Percentiles rank a stretch among this genome's conserved stretches.
Conservation (phyloP, 495 filamentous ascomycete genomes). For the Diplogelasinospora grovesii region DNA sequence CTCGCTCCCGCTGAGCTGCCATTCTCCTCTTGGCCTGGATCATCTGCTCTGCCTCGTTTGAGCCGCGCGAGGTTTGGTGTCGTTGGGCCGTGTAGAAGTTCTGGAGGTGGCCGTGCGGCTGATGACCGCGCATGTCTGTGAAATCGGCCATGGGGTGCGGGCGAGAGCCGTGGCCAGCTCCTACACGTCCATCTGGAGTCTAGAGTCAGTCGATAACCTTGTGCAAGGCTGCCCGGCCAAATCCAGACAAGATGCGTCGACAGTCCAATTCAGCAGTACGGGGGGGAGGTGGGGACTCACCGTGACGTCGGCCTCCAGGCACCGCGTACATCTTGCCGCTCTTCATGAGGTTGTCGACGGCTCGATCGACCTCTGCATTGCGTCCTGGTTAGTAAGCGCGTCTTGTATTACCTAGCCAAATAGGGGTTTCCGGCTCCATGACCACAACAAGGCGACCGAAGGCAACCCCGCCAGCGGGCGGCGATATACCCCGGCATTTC, state of each 20-base stretch:
- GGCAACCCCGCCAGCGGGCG: neutral
- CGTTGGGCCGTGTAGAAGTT: slow-evolving; percentile 92
- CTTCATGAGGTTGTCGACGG: slow-evolving; percentile 90
- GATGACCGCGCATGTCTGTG: slow-evolving; percentile 55
- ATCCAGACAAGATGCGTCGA: slow-evolving; percentile 22
- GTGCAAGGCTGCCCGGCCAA: slow-evolving; percentile 20
- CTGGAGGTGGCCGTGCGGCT: slow-evolving; percentile 75
- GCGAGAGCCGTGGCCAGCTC: slow-evolving; percentile 44
- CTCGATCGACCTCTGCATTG: slow-evolving; percentile 81
- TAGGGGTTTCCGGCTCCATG: too few relatives aligned
- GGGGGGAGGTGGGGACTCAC: slow-evolving; percentile 76
- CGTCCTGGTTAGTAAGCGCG: slow-evolving; percentile 14
- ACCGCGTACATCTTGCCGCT: slow-evolving; percentile 82
- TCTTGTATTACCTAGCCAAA: too few relatives aligned
- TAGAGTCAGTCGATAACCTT: slow-evolving; percentile 21
- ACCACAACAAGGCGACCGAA: too few relatives aligned
- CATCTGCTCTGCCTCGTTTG: slow-evolving; percentile 95
- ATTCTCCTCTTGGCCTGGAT: slow-evolving; percentile 98
- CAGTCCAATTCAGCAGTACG: too few relatives aligned
- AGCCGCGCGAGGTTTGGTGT: slow-evolving; percentile 72
- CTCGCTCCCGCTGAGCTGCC: slow-evolving; percentile 96
- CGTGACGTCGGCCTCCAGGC: slow-evolving; percentile 63
- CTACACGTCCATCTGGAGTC: slow-evolving; percentile 35
- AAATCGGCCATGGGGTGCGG: slow-evolving; percentile 87
- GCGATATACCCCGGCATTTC: neutral